Conservation (phyloP, 2,329 filamentous ascomycete genomes). For the Sclerotinia nivalis region DNA sequence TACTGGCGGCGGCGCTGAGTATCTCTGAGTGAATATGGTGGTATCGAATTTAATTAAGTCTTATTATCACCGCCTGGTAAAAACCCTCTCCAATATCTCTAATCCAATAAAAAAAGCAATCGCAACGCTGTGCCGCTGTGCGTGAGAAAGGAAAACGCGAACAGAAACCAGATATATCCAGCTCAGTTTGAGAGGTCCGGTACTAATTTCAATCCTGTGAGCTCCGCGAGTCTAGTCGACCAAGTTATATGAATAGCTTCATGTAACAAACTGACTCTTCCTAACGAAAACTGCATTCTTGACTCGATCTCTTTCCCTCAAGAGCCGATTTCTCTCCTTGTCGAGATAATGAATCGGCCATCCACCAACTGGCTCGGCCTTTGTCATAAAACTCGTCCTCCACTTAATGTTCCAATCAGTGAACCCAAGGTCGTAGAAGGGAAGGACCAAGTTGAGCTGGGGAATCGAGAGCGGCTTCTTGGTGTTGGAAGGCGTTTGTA, state of each 20-base stretch:
- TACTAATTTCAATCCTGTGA: background rate
- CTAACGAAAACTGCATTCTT: conserved; percentile 11
- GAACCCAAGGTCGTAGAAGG: conserved; percentile 36
- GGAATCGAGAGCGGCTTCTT: conserved; percentile 23
- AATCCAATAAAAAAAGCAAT: background rate
- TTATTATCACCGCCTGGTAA: background rate
- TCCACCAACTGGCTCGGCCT: conserved; percentile 21
- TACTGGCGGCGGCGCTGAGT: background rate
- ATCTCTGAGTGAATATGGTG: background rate
- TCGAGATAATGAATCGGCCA: conserved; percentile 22
- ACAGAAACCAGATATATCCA: background rate
- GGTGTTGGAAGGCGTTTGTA: conserved; percentile 14
- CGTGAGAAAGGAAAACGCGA: background rate
- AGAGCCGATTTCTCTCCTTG: conserved; percentile 17
- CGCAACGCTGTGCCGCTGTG: conserved; percentile 1
- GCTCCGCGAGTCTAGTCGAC: background rate
- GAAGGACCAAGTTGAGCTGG: conserved; percentile 32
- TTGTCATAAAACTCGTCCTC: conserved; percentile 27
- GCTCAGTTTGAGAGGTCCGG: background rate
- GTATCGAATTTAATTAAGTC: background rate
- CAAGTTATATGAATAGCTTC: conserved; percentile 2
- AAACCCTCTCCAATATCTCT: background rate
- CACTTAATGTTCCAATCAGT: conserved; percentile 32
- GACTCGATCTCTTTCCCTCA: conserved; percentile 18
- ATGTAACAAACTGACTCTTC: conserved; percentile 13